Evolutionary conservation across 2,329 filamentous ascomycete species (phyloP).

Genomic region (Teratosphaeriaceae sp.): DNA sequence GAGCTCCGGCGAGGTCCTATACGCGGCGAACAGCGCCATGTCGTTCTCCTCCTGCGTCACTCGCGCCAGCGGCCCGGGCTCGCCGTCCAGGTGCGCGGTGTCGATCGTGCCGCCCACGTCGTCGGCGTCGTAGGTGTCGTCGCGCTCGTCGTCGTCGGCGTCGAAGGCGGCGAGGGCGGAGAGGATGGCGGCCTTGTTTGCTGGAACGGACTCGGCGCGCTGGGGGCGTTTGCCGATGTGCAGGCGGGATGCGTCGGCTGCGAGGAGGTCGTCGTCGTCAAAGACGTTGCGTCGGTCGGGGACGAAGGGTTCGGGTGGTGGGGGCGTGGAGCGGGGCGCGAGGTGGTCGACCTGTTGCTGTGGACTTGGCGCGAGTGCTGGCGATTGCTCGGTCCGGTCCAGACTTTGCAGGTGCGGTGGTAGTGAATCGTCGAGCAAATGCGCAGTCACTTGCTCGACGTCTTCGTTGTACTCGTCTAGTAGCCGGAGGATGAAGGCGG

Average conservation of each 20-base stretch:
- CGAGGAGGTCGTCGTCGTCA: conserved; percentile 70
- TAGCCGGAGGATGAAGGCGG: conserved; percentile 71
- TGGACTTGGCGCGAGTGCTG: conserved; percentile 25
- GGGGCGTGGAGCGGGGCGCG: conserved; percentile 53
- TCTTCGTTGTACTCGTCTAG: conserved; percentile 74
- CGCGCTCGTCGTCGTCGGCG: conserved; percentile 89
- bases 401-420: conserved; percentile 58
- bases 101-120: conserved; percentile 90
- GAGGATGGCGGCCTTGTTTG: conserved; percentile 78
- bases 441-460: conserved; percentile 71
- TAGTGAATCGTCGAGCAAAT: conserved; percentile 72
- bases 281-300: conserved; percentile 65
- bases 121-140: conserved; percentile 90
- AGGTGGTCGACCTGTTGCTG: conserved; percentile 34
- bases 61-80: conserved; percentile 42
- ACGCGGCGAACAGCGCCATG: conserved; percentile 65
- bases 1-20: conserved; percentile 54
- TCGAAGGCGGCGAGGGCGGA: conserved; percentile 86
- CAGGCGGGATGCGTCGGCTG: conserved; percentile 58
- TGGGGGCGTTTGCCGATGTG: conserved; percentile 64
- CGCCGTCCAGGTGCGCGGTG: conserved; percentile 44
- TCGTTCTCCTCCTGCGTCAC: conserved; percentile 48
- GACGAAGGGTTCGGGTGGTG: conserved; percentile 28
- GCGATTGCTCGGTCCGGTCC: conserved; percentile 60
- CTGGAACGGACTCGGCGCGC: conserved; percentile 59